Conservation (phyloP, 192 early-diverging fungal species). For the Backusella parvicylindrica region DNA sequence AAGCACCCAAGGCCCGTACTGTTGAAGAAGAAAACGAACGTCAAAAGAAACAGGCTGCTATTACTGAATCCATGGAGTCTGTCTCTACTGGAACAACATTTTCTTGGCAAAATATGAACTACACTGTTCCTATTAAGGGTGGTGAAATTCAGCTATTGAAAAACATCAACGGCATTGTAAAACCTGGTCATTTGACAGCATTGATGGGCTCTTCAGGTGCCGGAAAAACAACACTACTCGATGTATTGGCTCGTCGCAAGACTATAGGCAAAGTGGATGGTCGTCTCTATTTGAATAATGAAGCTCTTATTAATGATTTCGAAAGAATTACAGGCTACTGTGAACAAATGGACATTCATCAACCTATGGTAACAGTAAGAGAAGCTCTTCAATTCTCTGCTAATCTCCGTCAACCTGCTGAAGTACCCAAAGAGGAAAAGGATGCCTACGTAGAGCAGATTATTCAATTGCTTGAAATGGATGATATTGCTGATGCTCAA, state of each 20-base stretch:
- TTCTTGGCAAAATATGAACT: constrained; percentile 66
- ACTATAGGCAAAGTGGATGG: constrained; percentile 63
- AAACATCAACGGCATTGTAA: constrained; percentile 64
- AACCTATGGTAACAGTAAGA: constrained; percentile 69
- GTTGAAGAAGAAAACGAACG: constrained; percentile 26
- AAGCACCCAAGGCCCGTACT: constrained; percentile 21
- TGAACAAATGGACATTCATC: constrained; percentile 83
- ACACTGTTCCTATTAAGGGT: constrained; percentile 65
- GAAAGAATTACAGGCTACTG: constrained; percentile 73
- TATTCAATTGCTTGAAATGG: constrained; percentile 69
- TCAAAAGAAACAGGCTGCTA: constrained; percentile 27
- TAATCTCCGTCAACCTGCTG: constrained; percentile 62
- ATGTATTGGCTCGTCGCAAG: constrained; percentile 74
- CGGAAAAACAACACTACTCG: constrained; percentile 76
- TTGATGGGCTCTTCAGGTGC: constrained; percentile 78
- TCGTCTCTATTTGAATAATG: constrained; percentile 61
- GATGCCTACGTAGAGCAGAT: constrained; percentile 74
- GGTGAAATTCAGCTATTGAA: constrained; percentile 63
- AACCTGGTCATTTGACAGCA: constrained; percentile 69
- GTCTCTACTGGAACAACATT: constrained; percentile 44
- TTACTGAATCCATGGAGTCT: constrained; percentile 30
- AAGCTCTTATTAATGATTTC: constrained; percentile 58
- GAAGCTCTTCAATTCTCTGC: constrained; percentile 79
- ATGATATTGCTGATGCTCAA: constrained; percentile 65
- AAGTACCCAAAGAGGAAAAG: constrained; percentile 60